Evolutionary conservation across 805 yeast genomes (phyloP).

Genomic region (Hanseniaspora hatyaiensis): DNA sequence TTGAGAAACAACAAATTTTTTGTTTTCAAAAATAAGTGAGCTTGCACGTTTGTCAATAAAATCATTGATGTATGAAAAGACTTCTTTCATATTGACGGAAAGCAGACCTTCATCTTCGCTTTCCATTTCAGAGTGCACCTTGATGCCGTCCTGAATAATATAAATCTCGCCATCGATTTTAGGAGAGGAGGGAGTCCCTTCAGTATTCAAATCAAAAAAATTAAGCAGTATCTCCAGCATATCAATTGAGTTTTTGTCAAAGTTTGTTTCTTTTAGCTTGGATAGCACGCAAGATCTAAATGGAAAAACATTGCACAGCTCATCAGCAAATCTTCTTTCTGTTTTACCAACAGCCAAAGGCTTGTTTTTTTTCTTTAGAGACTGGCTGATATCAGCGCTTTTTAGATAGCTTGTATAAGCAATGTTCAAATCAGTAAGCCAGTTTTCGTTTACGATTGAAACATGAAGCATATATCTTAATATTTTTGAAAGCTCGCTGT

Average conservation of each 20-base stretch:
- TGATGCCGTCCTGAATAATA: neutral
- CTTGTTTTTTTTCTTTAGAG: neutral
- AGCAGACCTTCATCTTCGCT: neutral
- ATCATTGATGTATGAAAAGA: neutral
- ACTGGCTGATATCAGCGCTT: neutral
- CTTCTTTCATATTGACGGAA: neutral
- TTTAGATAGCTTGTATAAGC: neutral
- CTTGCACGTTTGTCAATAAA: neutral
- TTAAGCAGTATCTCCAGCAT: conserved; percentile 7
- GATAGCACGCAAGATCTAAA: conserved; percentile 5
- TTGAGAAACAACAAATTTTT: neutral
- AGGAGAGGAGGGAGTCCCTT: neutral
- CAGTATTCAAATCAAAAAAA: conserved; percentile 4
- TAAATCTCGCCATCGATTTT: conserved; percentile 6
- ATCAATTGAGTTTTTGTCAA: neutral
- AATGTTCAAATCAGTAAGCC: conserved; percentile 4
- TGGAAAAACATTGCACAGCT: neutral
- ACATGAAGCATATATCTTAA: conserved; percentile 7
- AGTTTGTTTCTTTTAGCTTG: neutral
- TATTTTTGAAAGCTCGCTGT: neutral
- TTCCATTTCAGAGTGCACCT: neutral
- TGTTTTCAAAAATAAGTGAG: neutral
- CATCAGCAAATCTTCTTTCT: conserved; percentile 9
- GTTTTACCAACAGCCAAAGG: conserved; percentile 8
- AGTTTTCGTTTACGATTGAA: conserved; percentile 4